Conservation (phyloP, 2,329 filamentous ascomycete genomes). For the Lachnum nothofagi region DNA sequence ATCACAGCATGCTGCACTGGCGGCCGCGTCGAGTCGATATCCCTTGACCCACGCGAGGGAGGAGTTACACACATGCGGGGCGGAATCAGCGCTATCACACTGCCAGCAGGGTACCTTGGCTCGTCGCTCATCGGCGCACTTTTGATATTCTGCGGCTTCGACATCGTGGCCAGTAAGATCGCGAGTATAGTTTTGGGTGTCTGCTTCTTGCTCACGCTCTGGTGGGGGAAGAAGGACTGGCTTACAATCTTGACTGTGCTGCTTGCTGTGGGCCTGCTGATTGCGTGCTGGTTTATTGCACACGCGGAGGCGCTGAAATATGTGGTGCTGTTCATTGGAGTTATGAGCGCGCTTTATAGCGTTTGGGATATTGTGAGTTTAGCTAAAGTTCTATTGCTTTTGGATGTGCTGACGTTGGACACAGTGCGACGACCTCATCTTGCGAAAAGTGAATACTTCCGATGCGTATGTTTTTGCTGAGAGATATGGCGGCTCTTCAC, state of each 20-base stretch:
- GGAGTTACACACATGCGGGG: slow-evolving; percentile 74
- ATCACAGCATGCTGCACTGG: slow-evolving; percentile 68
- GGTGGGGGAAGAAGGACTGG: slow-evolving; percentile 78
- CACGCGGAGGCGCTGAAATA: slow-evolving; percentile 70
- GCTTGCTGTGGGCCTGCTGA: slow-evolving; percentile 62
- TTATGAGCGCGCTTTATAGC: slow-evolving; percentile 75
- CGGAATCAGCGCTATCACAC: slow-evolving; percentile 63
- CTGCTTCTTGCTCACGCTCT: slow-evolving; percentile 72
- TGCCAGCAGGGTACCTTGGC: slow-evolving; percentile 74
- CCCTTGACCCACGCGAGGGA: slow-evolving; percentile 69
- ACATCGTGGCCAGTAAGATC: slow-evolving; percentile 77
- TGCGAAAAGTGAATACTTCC: slow-evolving; percentile 73
- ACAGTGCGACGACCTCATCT: slow-evolving; percentile 70
- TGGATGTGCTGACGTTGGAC: slow-evolving; percentile 2
- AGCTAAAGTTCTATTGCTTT: neutral
- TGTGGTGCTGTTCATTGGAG: slow-evolving; percentile 74
- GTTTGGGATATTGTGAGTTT: slow-evolving; percentile 69
- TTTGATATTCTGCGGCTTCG: slow-evolving; percentile 73
- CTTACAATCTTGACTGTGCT: slow-evolving; percentile 67
- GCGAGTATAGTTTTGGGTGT: slow-evolving; percentile 67
- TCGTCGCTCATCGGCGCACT: slow-evolving; percentile 72
- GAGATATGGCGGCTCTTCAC: slow-evolving; percentile 71
- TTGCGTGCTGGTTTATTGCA: slow-evolving; percentile 75
- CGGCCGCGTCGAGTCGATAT: slow-evolving; percentile 68
- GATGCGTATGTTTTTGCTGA: slow-evolving; percentile 76